Evolutionary conservation across 768 basidiomycete genomes (phyloP), one percentile per base, ranked within the genome.

Genomic region (Cystobasidiopsis lactophilus): DNA sequence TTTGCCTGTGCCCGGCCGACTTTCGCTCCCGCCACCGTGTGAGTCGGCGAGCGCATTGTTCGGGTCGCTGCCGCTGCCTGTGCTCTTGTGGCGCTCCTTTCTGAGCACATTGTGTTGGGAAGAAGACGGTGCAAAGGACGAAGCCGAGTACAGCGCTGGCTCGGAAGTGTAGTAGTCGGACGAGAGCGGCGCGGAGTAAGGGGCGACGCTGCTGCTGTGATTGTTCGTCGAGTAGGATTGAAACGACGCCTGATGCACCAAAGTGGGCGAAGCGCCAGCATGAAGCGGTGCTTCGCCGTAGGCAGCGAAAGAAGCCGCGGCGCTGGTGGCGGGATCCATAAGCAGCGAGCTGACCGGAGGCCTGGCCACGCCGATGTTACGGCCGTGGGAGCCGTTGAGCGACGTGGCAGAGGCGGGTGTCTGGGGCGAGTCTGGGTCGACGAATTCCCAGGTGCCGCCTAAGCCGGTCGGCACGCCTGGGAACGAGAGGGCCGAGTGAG

Each of bases 261-360:
- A n/a, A n/a, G n/a, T n/a, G n/a, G n/a, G n/a, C n/a, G n/a, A n/a
- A n/a, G n/a, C n/a, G n/a, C n/a, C n/a, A 3, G 19, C 4, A n/a
- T 11, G 10, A 7, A 16, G 10, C 21, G 26, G 23, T 4, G 7
- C 7, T 37, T n/a, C 18, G 23, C 11, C 49, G 5, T 30, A 30
- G 5, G 41, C 41, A 5, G 37, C 45, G 18, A 46, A 33, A 14
- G 46, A 47, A 18, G 59, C 53, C 24, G 59, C 59, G 3, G 59
- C 59, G 9, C 31, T 18, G 4, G 59, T 60, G 13, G 54, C 59
- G 1, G 59, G 59, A 47, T 60, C 57, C 18, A 49, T 54, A 21
- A 60, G 40, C n/a, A 60, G 49, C 23, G 52, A 54, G 16, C 16
- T 7, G 9, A 7, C 9, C 33, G 33, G 33, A 7, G 33, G 33